A percentile compares a stretch with the other conserved stretches of the same genome.
Conservation (phyloP, 1,139 yeast genomes). For the Diutina ranongensis region DNA sequence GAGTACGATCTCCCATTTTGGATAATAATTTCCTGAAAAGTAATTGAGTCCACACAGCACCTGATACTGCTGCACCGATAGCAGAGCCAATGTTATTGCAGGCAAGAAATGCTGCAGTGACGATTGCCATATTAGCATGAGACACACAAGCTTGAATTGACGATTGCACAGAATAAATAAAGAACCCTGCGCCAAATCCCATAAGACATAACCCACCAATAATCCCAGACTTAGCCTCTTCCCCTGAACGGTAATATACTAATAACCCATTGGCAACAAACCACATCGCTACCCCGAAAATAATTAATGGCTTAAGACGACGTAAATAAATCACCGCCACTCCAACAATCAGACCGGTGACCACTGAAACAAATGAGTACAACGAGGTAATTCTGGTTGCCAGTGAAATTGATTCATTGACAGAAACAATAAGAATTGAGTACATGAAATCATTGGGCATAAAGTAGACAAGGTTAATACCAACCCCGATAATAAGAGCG, state of each 20-base stretch:
- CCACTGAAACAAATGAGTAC: conserved; percentile 53
- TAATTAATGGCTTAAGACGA: conserved; percentile 3
- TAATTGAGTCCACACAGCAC: conserved; percentile 6
- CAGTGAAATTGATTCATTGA: conserved; percentile 43
- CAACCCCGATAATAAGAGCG: background rate
- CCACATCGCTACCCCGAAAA: conserved; percentile 9
- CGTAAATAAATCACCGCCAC: background rate
- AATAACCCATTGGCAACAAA: conserved; percentile 6
- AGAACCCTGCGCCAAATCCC: conserved; percentile 6
- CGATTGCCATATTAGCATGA: conserved; percentile 6
- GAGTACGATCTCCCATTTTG: conserved; percentile 7
- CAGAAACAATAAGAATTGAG: conserved; percentile 51
- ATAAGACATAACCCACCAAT: background rate
- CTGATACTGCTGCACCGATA: conserved; percentile 1
- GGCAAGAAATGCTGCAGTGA: conserved; percentile 1
- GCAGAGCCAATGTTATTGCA: background rate
- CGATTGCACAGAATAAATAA: background rate
- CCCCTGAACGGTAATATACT: conserved; percentile 1
- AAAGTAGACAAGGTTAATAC: conserved; percentile 2
- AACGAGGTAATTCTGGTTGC: conserved; percentile 58
- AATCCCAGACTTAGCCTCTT: conserved; percentile 3
- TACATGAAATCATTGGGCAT: conserved; percentile 26
- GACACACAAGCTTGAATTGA: conserved; percentile 3
- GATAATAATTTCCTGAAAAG: conserved; percentile 17
- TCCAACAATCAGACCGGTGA: conserved; percentile 39